Conservation (phyloP, 176 grass and related monocot species). For the Tillandsia fasciculata region DNA sequence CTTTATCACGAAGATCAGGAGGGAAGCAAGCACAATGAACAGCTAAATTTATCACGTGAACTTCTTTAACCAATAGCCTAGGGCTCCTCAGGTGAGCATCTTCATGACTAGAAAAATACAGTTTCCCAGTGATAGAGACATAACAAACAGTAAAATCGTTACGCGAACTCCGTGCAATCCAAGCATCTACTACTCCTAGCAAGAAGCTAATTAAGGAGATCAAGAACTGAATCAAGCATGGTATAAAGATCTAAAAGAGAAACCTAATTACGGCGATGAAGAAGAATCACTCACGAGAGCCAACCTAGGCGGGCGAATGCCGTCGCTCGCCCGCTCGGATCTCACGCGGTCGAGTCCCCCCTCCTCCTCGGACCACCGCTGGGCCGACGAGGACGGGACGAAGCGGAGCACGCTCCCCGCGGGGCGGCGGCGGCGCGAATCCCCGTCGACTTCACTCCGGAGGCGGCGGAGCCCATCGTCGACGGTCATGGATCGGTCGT, state of each 20-base stretch:
- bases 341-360: constrained; percentile 23
- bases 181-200: neutral
- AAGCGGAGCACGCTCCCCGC: constrained; percentile 17
- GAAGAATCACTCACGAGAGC: constrained; percentile 29
- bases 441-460: neutral
- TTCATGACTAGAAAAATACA: too few species aligned
- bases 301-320: constrained; percentile 24
- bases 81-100: too few species aligned
- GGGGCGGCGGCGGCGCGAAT: constrained; percentile 1
- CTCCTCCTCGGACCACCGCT: constrained; percentile 14
- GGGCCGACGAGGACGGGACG: constrained; percentile 17
- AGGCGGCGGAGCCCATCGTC: neutral
- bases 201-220: constrained; percentile 1
- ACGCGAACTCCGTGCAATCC: too few species aligned
- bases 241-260: neutral
- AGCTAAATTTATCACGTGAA: too few species aligned
- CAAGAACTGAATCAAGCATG: constrained; percentile 1
- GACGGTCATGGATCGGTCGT: constrained; percentile 14
- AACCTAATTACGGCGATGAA: too few species aligned
- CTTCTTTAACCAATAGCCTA: too few species aligned
- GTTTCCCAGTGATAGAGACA: too few species aligned
- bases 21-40: too few species aligned
- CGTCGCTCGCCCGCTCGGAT: constrained; percentile 26
- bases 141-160: too few species aligned
- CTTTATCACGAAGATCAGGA: too few species aligned